Base-by-base conservation (phyloP, 768 basidiomycete species). In the Hygrocybe coccinea region DNA sequence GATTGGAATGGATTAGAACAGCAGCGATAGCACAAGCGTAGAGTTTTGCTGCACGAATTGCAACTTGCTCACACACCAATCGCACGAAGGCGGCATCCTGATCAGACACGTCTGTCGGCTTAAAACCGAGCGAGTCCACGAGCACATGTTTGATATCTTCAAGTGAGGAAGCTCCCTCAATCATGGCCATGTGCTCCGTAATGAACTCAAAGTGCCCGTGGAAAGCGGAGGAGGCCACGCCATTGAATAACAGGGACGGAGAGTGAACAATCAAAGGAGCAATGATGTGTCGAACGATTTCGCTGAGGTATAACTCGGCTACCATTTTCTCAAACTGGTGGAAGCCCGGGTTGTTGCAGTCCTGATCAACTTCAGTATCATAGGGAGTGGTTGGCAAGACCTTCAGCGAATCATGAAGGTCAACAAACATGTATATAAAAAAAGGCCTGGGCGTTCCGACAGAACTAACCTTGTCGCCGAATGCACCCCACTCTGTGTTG, bases 401-500 rank as follows among this genome's bases (percentile, higher is more conserved):
- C 21, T n/a, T 43, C 21, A n/a, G 10, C 46, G 21, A 33, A 19
- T 15, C 15, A 12, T 8, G 46, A 48, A 33, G 14, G 29, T 14
- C 29, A 22, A 48, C 12, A 22, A 48, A 22, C n/a, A n/a, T 43
- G 21, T 10, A n/a, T 43, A n/a, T n/a, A 22, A n/a, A 70, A 76
- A 57, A 61, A 86, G 86, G 41, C n/a, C 21, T 43, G 10, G 6
- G 41, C n/a, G 41, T n/a, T n/a, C n/a, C n/a, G n/a, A n/a, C n/a
- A n/a, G n/a, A n/a, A n/a, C n/a, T 29, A 43, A n/a, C 41, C 47
- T 76, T 73, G 68, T 89, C 89, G 68, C 90, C 84, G 67, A 89
- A 87, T n/a, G 76, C 89, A 59, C 88, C 88, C 88, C 88, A 90
- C 68, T 90, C 88, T 5, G 86, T 86, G 69, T 90, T 90, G 54